Percentiles rank a stretch among this genome's conserved stretches.
These are phyloP conservation scores for Bassia scoparia DNA, from an alignment of 148 eudicot species.

Conservation along the genomic window DNA sequence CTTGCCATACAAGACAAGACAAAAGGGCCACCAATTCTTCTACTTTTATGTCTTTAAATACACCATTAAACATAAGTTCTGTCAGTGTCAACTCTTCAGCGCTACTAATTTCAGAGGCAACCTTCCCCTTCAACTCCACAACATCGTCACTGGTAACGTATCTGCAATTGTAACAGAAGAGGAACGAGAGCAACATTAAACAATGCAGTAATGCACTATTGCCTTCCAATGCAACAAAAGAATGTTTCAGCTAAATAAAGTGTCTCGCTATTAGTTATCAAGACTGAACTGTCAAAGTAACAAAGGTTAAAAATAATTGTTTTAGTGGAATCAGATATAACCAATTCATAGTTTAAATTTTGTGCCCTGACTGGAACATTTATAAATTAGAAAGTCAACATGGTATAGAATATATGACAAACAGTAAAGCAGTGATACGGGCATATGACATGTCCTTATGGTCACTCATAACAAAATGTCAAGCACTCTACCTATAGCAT, in stretches of 20 bases:
- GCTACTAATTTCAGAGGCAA: constrained; percentile 95
- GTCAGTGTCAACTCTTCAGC: constrained; percentile 95
- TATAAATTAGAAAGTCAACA: background rate
- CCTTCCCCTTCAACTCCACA: constrained; percentile 90
- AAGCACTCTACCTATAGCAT: background rate
- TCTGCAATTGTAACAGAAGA: constrained; percentile 42
- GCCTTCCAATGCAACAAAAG: background rate
- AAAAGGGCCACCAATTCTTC: constrained; percentile 95
- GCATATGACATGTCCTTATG: background rate
- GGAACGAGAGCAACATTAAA: background rate
- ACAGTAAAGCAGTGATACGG: too few relatives aligned
- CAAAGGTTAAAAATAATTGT: too few relatives aligned
- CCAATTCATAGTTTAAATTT: background rate
- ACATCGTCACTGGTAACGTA: constrained; percentile 76
- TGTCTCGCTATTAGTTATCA: background rate
- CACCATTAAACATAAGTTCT: constrained; percentile 83
- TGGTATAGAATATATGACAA: background rate
- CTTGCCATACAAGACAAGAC: constrained; percentile 96
- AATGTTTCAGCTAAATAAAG: background rate
- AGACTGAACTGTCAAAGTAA: too few relatives aligned
- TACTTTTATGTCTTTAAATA: constrained; percentile 71
- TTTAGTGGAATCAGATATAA: background rate
- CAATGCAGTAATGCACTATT: background rate
- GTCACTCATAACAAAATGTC: background rate
- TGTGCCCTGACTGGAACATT: background rate